These are phyloP conservation scores for Saksenaea oblongispora DNA, from an alignment of 371 early-diverging fungal species.

Conservation along the genomic window DNA sequence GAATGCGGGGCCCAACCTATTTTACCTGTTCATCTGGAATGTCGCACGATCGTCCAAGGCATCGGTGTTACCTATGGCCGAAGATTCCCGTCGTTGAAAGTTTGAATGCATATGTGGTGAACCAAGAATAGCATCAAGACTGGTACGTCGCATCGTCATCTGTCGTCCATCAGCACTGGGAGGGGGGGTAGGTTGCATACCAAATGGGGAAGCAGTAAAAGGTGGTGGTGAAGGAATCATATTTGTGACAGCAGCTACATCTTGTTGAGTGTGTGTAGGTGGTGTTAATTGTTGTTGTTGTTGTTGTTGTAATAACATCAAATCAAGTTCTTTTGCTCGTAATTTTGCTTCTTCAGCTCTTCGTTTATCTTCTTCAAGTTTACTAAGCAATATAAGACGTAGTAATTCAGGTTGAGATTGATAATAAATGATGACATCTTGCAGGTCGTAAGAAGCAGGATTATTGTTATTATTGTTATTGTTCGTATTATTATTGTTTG, in stretches of 20 bases:
- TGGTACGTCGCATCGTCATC: slow-evolving; percentile 28
- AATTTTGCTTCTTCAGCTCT: slow-evolving; percentile 43
- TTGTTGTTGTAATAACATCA: slow-evolving; percentile 28
- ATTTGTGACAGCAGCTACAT: neutral
- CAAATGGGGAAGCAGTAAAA: slow-evolving; percentile 4
- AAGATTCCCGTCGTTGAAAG: slow-evolving; percentile 13
- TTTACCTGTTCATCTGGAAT: slow-evolving; percentile 33
- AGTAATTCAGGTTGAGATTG: slow-evolving; percentile 53
- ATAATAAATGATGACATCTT: slow-evolving; percentile 51
- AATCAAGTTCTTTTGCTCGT: slow-evolving; percentile 43
- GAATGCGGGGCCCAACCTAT: slow-evolving; percentile 3
- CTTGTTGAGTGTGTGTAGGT: neutral
- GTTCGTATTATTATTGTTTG: neutral
- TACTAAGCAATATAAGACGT: slow-evolving; percentile 50
- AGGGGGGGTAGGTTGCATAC: slow-evolving; percentile 28
- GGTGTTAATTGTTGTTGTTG: slow-evolving; percentile 20
- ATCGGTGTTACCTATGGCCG: slow-evolving; percentile 11
- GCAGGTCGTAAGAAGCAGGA: slow-evolving; percentile 36
- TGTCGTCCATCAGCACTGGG: slow-evolving; percentile 21
- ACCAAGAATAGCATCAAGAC: slow-evolving; percentile 34
- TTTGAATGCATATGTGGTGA: slow-evolving; percentile 20
- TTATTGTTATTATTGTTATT: neutral
- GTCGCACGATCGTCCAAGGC: slow-evolving; percentile 14
- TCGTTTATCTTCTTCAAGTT: slow-evolving; percentile 58
- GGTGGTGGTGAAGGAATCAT: slow-evolving; percentile 4